Conservation (phyloP, 148 eudicot species). For the Chenopodium suecicum region DNA sequence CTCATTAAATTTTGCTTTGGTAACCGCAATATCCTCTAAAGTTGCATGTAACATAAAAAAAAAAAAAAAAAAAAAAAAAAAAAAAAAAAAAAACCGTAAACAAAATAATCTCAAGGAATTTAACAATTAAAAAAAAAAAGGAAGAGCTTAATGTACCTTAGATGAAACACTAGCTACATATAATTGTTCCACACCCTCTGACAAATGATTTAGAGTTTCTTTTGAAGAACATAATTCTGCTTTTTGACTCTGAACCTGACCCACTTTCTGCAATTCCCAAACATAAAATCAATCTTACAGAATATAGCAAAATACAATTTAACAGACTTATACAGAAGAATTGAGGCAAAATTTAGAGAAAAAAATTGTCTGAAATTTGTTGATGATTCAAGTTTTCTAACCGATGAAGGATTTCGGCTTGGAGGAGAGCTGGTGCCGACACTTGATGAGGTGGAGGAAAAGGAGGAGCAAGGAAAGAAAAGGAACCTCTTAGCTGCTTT, state of each 20-base stretch:
- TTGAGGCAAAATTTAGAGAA: slow-evolving; percentile 14
- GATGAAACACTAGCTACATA: slow-evolving; percentile 33
- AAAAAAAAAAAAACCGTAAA: too few relatives aligned
- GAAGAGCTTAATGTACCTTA: slow-evolving; percentile 29
- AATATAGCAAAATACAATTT: not conserved
- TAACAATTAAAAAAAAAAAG: not conserved
- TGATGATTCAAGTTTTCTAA: too few relatives aligned
- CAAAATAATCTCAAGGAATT: not conserved
- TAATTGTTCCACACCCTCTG: slow-evolving; percentile 29
- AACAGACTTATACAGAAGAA: not conserved
- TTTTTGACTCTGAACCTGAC: slow-evolving; percentile 13
- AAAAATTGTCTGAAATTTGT: too few relatives aligned
- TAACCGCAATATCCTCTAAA: too few relatives aligned
- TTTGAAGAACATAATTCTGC: slow-evolving; percentile 22
- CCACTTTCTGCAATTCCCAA: slow-evolving; percentile 27
- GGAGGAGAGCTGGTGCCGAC: not conserved
- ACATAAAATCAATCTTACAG: not conserved
- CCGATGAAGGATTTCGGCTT: slow-evolving; percentile 1
- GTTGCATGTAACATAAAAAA: too few relatives aligned
- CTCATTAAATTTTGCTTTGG: too few relatives aligned
- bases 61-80: too few relatives aligned
- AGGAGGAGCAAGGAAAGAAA: slow-evolving; percentile 41
- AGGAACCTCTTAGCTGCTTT: slow-evolving; percentile 34
- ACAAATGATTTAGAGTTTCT: slow-evolving; percentile 15
- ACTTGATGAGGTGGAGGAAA: slow-evolving; percentile 22